A percentile compares a stretch with the other conserved stretches of the same genome.
These are phyloP conservation scores for Zangia roseola DNA, from an alignment of 768 basidiomycete genomes.

Conservation along the genomic window DNA sequence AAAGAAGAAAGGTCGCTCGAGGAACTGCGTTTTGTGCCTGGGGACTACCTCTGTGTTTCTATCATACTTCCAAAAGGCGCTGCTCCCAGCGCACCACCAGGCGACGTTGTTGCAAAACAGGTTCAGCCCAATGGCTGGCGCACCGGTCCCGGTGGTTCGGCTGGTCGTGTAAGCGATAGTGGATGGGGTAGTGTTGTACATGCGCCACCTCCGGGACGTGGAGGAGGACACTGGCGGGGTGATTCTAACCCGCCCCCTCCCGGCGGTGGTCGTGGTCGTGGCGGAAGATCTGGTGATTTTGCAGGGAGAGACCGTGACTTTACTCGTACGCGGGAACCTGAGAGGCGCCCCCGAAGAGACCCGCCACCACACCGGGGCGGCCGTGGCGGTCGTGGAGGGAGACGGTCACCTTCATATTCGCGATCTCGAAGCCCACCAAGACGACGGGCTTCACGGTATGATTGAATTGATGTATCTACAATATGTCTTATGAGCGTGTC, in stretches of 20 bases:
- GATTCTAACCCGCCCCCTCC: conserved; percentile 52
- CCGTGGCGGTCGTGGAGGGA: conserved; percentile 42
- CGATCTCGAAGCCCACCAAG: conserved; percentile 44
- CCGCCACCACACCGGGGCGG: conserved; percentile 49
- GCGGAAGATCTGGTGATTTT: conserved; percentile 36
- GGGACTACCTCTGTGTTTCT: conserved; percentile 76
- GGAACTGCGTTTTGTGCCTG: conserved; percentile 76
- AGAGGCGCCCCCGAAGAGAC: conserved; percentile 50
- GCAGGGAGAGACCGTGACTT: conserved; percentile 37
- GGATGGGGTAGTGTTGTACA: conserved; percentile 48
- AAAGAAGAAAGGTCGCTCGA: conserved; percentile 73
- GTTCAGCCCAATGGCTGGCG: conserved; percentile 37
- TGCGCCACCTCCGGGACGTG: conserved; percentile 39
- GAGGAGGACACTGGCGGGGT: conserved; percentile 76
- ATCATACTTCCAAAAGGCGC: conserved; percentile 71
- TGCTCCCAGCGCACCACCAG: conserved; percentile 41
- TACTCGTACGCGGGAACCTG: conserved; percentile 40
- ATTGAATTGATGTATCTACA: conserved; percentile 22
- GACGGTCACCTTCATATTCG: conserved; percentile 37
- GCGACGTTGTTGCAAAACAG: conserved; percentile 41
- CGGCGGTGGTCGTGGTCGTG: conserved; percentile 42
- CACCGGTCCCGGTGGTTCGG: conserved; percentile 34
- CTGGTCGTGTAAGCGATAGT: conserved; percentile 41
- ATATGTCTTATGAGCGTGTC: too few relatives aligned
- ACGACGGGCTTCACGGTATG: conserved; percentile 34